Conservation (phyloP, 495 filamentous ascomycete genomes). For the Penicillium salamii region DNA sequence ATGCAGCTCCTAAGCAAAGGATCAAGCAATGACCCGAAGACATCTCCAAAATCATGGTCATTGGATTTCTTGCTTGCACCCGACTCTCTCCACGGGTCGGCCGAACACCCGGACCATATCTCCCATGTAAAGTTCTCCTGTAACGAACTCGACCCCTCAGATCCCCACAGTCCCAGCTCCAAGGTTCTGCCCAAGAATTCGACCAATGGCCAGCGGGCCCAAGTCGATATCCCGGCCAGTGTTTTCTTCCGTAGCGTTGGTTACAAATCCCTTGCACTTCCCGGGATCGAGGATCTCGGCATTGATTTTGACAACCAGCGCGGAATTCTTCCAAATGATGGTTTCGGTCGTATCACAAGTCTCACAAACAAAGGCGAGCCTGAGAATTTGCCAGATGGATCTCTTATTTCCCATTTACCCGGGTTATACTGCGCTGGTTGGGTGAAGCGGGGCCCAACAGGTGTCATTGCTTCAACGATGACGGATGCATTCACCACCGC, state of each 20-base stretch:
- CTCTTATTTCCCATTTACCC: constrained; percentile 52
- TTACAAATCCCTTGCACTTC: constrained; percentile 76
- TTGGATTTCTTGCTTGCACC: constrained; percentile 81
- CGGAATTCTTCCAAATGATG: constrained; percentile 85
- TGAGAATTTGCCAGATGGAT: constrained; percentile 32
- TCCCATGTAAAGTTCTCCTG: constrained; percentile 63
- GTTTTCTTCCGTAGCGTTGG: constrained; percentile 89
- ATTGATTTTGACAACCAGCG: constrained; percentile 71
- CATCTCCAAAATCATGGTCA: constrained; percentile 69
- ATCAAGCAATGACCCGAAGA: constrained; percentile 46
- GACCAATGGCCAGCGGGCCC: constrained; percentile 41
- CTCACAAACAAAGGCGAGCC: constrained; percentile 20
- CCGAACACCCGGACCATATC: constrained; percentile 44
- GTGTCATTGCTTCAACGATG: constrained; percentile 96
- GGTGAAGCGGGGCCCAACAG: constrained; percentile 94
- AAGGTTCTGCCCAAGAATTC: constrained; percentile 39
- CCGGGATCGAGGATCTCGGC: constrained; percentile 70
- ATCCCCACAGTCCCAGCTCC: constrained; percentile 44
- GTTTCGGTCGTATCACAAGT: constrained; percentile 66
- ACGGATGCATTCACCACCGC: constrained; percentile 88
- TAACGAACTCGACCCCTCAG: constrained; percentile 50
- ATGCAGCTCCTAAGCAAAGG: constrained; percentile 78
- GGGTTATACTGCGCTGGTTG: constrained; percentile 94
- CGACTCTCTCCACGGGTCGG: constrained; percentile 56
- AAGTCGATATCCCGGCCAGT: constrained; percentile 53